Evolutionary conservation across 805 yeast species (phyloP), one percentile per base, ranked within the genome.

Genomic region (Candida nanaspora): DNA sequence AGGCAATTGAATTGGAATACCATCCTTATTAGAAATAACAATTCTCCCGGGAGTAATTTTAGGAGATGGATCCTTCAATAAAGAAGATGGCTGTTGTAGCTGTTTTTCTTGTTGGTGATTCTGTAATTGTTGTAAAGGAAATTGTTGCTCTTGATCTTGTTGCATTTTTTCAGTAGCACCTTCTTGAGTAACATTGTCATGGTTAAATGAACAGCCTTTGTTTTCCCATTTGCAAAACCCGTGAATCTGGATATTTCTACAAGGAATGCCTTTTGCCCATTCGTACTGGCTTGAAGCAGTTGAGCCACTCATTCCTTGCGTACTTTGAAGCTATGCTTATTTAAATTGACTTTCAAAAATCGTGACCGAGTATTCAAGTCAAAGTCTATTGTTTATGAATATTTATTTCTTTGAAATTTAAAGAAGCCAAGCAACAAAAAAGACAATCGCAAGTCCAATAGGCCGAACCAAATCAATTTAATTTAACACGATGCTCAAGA

Each of bases 221-320:
- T 83, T 82, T 51, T 85, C 88, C 63, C 75, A 86, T 58, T 86
- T 86, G 67, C 96, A 87, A 53, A 74, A 86, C 3, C 96, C 96
- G 65, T 86, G 87, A 27, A 86, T 85, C 37, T 82, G 76, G 41
- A 86, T 80, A 53, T 87, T 87, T 57, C 88, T 74, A 63, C 96
- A 87, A 41, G 83, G 88, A 23, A 86, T 80, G 44, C 80, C 80
- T 59, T 76, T 81, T 6, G 89, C 88, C 56, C 75, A 64, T 34
- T 76, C 80, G 42, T 66, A 63, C 50, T 73, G 72, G 5, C 20
- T n/a, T 5, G 32, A 15, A 18, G 29, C 6, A 20, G 29, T 7
- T 3, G 23, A 8, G 4, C 26, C 16, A 14, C 26, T 21, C 35
- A 33, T 33, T 3, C 5, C 38, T 25, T 21, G 33, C 14, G 28